Base-by-base conservation (phyloP, 306 rosid species). In the Pterocarpus santalinus region DNA sequence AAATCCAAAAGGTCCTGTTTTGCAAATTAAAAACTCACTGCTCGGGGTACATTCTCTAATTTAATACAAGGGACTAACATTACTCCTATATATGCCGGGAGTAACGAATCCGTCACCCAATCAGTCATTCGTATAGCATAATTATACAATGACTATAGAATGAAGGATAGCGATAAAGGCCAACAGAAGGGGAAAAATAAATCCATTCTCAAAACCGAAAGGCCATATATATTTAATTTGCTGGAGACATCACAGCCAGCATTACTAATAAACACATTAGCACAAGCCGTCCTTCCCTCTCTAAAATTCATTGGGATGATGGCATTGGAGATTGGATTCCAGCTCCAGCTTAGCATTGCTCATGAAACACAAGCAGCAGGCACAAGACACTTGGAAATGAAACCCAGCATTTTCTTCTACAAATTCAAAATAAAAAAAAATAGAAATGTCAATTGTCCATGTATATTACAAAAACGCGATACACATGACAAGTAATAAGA, bases 341-440 rank as follows among this genome's bases (percentile, higher is more conserved):
- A 73, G 36, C 17, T 36, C 17, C 72, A 47, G 10, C 14, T 46
- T 56, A 17, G 52, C 67, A 77, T 8, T 3, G 4, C 39, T 90
- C 90, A 88, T 55, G 87, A 85, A 72, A 84, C 81, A 62, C 91
- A 92, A 16, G 89, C 89, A 62, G 89, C 84, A 53, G 95, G 92
- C 6, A 85, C 87, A 69, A 91, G 82, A 79, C 96, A 93, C 69
- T 81, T 89, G 62, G 94, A 88, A 73, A 93, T 77, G 69, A 90
- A 83, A 41, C 96, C 85, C 89, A 84, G 55, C 88, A 85, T 69
- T 83, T 81, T 93, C 80, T 87, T 88, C 97, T 93, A 71, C 88
- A 79, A 72, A 51, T 8, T 3, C 44, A 65, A 9, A 6, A 2
- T 6, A 43, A 43, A 6, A n/a, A 34, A 22, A 16, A 43, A 62